Evolutionary conservation across 2,329 filamentous ascomycete genomes (phyloP), one percentile per base, ranked within the genome.

Genomic region (Pseudogymnoascus sp.): DNA sequence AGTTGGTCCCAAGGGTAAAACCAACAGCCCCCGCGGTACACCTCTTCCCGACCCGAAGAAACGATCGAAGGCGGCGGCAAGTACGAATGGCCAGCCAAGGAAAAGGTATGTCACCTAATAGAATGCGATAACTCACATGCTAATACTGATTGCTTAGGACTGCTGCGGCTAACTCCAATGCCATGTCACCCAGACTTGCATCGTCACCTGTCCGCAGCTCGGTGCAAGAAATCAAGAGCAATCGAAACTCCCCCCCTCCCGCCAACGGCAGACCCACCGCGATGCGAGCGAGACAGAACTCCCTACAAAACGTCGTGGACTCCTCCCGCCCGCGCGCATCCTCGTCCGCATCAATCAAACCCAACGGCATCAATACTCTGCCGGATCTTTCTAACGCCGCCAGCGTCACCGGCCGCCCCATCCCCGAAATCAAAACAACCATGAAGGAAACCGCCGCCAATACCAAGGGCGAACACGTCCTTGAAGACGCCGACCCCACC

Each of bases 211-310:
- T 92, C 55, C 79, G 90, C 58, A 82, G 84, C 58, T 83, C 82
- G n/a, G 84, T 91, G 63, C 82, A 84, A 25, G 89, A 91, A 67
- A 78, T 76, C 1, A 81, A 81, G 66, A 80, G 76, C 67, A 75
- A 73, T 61, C 78, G 72, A 67, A 80, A 77, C 66, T 78, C 70
- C 61, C 90, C 87, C 41, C 88, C 89, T 7, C 86, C 86, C 5
- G 74, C 76, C 59, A 75, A 76, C 30, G 77, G 84, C 63, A 84
- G 88, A 45, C 87, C 90, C 11, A 80, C 84, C 60, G 86, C 87
- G 4, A 85, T 88, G 5, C 85, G 91, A 67, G 84, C 85, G 38
- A 86, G 91, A 70, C 90, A 92, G 71, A 92, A 89, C 70, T 90
- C 89, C 14, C 82, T 84, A 62, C 83, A 85, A 63, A 82, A 83